Conservation (phyloP, 129 eudicot species). For the Artemisia annua region DNA sequence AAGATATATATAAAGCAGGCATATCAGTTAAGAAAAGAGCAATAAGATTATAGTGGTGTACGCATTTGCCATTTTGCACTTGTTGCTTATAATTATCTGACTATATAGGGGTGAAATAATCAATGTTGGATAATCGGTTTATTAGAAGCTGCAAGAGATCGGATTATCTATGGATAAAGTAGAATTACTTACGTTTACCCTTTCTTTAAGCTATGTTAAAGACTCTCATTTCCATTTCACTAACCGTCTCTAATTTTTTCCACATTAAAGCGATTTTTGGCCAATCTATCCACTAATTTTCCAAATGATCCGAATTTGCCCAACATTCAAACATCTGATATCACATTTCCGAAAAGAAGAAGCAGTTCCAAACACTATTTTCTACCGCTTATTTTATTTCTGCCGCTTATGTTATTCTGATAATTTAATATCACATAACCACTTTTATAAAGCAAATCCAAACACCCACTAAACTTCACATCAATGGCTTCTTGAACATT, state of each 20-base stretch:
- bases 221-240: conserved; percentile 1
- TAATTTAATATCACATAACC: not conserved
- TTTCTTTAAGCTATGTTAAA: not conserved
- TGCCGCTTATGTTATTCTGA: not conserved
- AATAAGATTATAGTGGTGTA: not conserved
- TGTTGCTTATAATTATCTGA: not conserved
- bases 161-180: not conserved
- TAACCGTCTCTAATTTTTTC: not conserved
- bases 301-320: not conserved
- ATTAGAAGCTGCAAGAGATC: not conserved
- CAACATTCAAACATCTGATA: not conserved
- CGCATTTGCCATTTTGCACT: not conserved
- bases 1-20: conserved; percentile 4
- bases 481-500: not conserved
- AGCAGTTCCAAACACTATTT: conserved; percentile 6
- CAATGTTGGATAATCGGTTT: not conserved
- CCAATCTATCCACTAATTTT: not conserved
- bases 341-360: not conserved
- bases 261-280: not conserved
- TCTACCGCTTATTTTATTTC: not conserved
- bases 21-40: not conserved
- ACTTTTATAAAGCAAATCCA: not conserved
- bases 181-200: not conserved
- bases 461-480: conserved; percentile 3
- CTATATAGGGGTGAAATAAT: not conserved